Evolutionary conservation across 2,329 filamentous ascomycete species (phyloP).

Genomic region (Aspergillus sp.): DNA sequence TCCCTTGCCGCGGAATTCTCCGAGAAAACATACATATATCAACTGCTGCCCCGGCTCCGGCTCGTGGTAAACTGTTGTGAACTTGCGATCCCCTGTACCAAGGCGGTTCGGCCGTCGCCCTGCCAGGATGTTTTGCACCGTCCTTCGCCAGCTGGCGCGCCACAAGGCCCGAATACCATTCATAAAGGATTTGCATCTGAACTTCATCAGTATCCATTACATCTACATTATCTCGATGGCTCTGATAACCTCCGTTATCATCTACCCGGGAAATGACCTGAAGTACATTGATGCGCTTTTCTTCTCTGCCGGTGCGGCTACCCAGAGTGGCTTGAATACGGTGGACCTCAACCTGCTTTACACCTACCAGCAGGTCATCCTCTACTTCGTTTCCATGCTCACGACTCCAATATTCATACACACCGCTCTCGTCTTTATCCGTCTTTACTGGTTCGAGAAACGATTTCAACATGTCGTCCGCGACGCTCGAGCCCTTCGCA

Average conservation of each 20-base stretch:
- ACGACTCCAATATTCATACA: constrained; percentile 84
- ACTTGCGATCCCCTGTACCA: neutral
- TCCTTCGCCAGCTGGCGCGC: constrained; percentile 19
- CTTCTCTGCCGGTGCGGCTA: constrained; percentile 80
- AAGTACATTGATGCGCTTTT: constrained; percentile 85
- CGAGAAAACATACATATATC: constrained; percentile 8
- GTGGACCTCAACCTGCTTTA: constrained; percentile 63
- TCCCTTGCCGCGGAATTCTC: neutral
- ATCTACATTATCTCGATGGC: constrained; percentile 75
- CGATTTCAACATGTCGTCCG: constrained; percentile 81
- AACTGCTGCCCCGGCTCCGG: neutral
- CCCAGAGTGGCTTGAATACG: constrained; percentile 91
- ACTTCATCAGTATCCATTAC: constrained; percentile 55
- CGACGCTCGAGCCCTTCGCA: constrained; percentile 67
- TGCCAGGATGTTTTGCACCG: constrained; percentile 30
- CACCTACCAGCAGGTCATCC: constrained; percentile 70
- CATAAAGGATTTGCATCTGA: constrained; percentile 38
- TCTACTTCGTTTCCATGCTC: constrained; percentile 70
- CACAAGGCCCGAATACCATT: constrained; percentile 38
- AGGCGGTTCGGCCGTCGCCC: constrained; percentile 12
- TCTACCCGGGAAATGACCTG: constrained; percentile 67
- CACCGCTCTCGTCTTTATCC: constrained; percentile 82
- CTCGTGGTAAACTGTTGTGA: no score
- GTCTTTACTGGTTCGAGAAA: constrained; percentile 98
- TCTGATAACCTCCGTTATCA: constrained; percentile 72